Conservation (phyloP, 805 yeast genomes). For the Candida silvicultrix region DNA sequence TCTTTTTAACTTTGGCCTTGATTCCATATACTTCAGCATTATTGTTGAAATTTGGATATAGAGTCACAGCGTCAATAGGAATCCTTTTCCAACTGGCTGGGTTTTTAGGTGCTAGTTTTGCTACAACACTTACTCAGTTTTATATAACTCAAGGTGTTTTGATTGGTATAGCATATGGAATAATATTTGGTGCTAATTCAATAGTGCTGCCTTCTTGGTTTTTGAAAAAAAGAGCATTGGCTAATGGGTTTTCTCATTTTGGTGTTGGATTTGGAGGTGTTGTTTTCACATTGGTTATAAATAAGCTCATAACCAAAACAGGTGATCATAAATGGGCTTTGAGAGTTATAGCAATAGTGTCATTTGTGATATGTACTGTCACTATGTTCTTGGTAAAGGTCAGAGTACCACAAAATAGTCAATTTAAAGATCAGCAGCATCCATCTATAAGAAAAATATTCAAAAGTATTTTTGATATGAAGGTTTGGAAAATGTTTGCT, state of each 20-base stretch:
- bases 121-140: slow-evolving; percentile 42
- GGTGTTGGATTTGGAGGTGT: slow-evolving; percentile 54
- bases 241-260: slow-evolving; percentile 41
- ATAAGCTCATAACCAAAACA: slow-evolving; percentile 33
- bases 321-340: slow-evolving; percentile 43
- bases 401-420: slow-evolving; percentile 28
- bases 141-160: slow-evolving; percentile 47
- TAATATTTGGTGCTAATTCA: slow-evolving; percentile 46
- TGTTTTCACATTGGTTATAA: slow-evolving; percentile 32
- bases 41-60: slow-evolving; percentile 38
- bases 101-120: slow-evolving; percentile 45
- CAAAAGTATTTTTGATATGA: slow-evolving; percentile 28
- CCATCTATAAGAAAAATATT: slow-evolving; percentile 14
- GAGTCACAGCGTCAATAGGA: slow-evolving; percentile 32
- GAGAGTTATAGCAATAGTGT: slow-evolving; percentile 35
- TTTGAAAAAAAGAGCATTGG: slow-evolving; percentile 38
- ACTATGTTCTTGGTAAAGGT: slow-evolving; percentile 40
- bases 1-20: slow-evolving; percentile 44
- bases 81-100: slow-evolving; percentile 37
- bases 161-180: slow-evolving; percentile 43
- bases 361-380: slow-evolving; percentile 30
- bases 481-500: slow-evolving; percentile 25
- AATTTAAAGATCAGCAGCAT: slow-evolving; percentile 9
- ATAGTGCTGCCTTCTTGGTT: slow-evolving; percentile 51
- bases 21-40: slow-evolving; percentile 42